A percentile compares a stretch with the other conserved stretches of the same genome.
phyloP scores from a whole-genome alignment of 169 alveolate species.

The Cryptosporidium sp. region DNA sequence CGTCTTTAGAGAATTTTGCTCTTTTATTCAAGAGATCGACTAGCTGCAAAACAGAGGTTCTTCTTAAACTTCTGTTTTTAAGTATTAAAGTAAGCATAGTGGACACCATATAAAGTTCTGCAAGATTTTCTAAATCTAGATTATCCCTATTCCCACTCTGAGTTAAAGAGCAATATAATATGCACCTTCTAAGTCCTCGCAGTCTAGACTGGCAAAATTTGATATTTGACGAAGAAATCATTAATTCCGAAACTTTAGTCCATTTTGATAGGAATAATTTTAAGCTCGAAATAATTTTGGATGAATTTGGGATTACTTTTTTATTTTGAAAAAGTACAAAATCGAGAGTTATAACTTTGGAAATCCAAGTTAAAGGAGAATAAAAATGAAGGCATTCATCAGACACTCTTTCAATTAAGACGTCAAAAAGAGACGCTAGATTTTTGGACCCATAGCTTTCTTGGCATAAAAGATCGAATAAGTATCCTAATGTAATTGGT shows the following conservation, averaged over 20 bases:
- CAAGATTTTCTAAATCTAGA: not conserved
- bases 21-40: not conserved
- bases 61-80: constrained; percentile 16
- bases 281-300: not conserved
- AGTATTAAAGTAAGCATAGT: not conserved
- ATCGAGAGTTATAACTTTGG: constrained; percentile 6
- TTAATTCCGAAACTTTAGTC: not conserved
- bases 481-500: constrained; percentile 24
- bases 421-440: not conserved
- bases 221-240: not conserved
- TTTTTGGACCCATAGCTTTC: not conserved
- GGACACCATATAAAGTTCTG: constrained; percentile 7
- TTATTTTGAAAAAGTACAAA: not conserved
- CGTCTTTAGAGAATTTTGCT: constrained; percentile 20
- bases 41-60: not conserved
- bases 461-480: constrained; percentile 8
- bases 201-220: not conserved
- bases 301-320: not conserved
- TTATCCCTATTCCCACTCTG: not conserved
- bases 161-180: constrained; percentile 12
- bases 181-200: constrained; percentile 14
- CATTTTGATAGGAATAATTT: constrained; percentile 1
- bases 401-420: not conserved
- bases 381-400: constrained; percentile 7
- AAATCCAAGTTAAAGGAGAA: constrained; percentile 45